phyloP scores from a whole-genome alignment of 352 stramenopile genomes.

The Thraustotheca clavata region DNA sequence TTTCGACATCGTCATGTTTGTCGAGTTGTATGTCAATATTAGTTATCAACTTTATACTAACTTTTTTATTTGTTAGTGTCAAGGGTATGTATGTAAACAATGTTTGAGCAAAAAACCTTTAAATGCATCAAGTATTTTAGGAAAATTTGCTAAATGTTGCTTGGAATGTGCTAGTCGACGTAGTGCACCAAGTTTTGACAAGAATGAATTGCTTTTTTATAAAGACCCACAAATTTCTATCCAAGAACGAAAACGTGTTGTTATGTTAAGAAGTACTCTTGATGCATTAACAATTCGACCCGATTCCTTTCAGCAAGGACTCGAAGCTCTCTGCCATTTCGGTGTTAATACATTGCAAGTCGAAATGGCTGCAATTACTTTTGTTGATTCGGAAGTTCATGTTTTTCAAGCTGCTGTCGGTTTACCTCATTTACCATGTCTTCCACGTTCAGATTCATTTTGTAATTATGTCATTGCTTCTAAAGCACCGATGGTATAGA shows the following conservation, averaged over 20 bases:
- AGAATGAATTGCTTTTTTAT: too few relatives aligned
- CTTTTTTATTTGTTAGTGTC: not conserved
- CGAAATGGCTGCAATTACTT: not conserved
- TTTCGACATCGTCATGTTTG: not conserved
- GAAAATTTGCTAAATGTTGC: not conserved
- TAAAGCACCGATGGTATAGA: not conserved
- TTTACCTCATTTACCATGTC: not conserved
- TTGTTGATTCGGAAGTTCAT: not conserved
- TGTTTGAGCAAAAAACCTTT: slow-evolving; percentile 3
- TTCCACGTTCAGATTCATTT: not conserved
- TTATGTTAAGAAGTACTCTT: not conserved
- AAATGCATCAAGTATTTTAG: not conserved
- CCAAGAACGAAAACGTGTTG: not conserved
- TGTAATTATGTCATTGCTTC: not conserved
- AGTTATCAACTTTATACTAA: not conserved
- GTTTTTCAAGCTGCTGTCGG: not conserved
- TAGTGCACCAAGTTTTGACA: not conserved
- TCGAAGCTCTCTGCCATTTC: slow-evolving; percentile 2
- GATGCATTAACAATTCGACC: not conserved
- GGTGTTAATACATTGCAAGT: not conserved
- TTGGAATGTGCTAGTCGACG: not conserved
- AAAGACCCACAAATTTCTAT: not conserved
- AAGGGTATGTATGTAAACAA: not conserved
- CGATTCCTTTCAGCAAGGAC: not conserved
- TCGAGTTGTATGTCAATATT: not conserved